These are phyloP conservation scores for Candida arabinofermentans DNA, from an alignment of 805 yeast species.

Conservation along the genomic window DNA sequence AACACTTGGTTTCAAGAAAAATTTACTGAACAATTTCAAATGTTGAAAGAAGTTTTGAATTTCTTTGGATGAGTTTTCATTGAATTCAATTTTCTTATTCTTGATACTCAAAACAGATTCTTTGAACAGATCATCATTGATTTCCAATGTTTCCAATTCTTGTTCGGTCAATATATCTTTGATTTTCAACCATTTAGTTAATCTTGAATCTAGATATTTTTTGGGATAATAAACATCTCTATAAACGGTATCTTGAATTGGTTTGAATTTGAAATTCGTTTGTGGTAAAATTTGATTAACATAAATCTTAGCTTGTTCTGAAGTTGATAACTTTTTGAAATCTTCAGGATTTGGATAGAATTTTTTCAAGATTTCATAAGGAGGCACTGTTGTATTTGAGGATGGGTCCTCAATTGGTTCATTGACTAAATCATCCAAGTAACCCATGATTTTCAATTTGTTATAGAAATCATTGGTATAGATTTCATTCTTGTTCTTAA, in stretches of 20 bases:
- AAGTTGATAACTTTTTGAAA: conserved; percentile 10
- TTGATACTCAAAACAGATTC: conserved; percentile 15
- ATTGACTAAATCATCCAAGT: conserved; percentile 27
- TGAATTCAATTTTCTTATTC: conserved; percentile 20
- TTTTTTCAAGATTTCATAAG: conserved; percentile 17
- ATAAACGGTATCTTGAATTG: conserved; percentile 26
- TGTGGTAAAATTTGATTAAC: conserved; percentile 15
- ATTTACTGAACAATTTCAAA: conserved; percentile 22
- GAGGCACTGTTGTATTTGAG: conserved; percentile 20
- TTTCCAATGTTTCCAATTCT: conserved; percentile 19
- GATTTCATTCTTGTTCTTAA: conserved; percentile 19
- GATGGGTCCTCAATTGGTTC: conserved; percentile 24
- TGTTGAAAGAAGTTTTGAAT: conserved; percentile 23
- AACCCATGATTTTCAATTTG: conserved; percentile 25
- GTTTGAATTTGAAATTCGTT: conserved; percentile 22
- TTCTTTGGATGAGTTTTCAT: conserved; percentile 22
- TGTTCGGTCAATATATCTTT: conserved; percentile 20
- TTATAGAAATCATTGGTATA: conserved; percentile 25
- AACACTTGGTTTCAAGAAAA: conserved; percentile 20
- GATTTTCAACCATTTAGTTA: conserved; percentile 27
- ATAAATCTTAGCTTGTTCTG: conserved; percentile 19
- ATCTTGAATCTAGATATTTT: conserved; percentile 23
- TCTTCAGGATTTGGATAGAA: conserved; percentile 12
- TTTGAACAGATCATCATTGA: conserved; percentile 23
- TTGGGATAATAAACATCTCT: conserved; percentile 28